Base-by-base conservation (phyloP, 208 protist genomes). In the Herpetomonas tarakana region DNA sequence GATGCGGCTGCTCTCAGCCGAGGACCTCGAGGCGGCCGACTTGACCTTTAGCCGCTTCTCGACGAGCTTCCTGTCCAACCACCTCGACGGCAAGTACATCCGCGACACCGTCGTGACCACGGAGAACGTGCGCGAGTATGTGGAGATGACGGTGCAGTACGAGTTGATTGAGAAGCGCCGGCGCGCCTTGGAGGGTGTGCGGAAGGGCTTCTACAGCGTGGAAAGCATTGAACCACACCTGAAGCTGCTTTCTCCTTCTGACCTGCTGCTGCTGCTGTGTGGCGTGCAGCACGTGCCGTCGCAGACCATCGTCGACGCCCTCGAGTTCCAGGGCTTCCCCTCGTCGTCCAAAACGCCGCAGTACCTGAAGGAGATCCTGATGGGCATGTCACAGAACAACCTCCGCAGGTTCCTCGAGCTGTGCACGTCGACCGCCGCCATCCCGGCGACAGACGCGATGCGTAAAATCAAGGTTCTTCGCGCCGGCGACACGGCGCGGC, bases 351-450 rank as follows among this genome's bases (percentile, higher is more conserved):
- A 75, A 27, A 86, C 79, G 12, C 83, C 83, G 3, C 63, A 72
- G 55, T 65, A 78, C 44, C 58, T 86, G 26, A 67, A 75, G 50
- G 71, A 83, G 49, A 47, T 85, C 18, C 12, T 89, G n/a, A 19
- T 55, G 24, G 72, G 74, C 12, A 82, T 81, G 67, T 72, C 72
- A 7, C 78, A 86, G 62, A 90, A 90, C 50, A 84, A 86, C 49
- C 71, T 83, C 31, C 74, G 83, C 1, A 76, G 83, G 41, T 90
- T 90, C 31, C 52, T 90, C 38, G 78, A 82, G 68, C 74, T 90
- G 3, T 90, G 83, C 56, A 90, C 83, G 0, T 65, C 78, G 28
- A 65, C 62, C 19, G 76, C 76, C 0, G 41, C 82, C 2, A 35
- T 89, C 16, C 82, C 78, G 0, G 56, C 51, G 3, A 65, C 50